These are phyloP conservation scores for Microdochium trichocladiopsis DNA, from an alignment of 2,329 filamentous ascomycete genomes.

Conservation along the genomic window DNA sequence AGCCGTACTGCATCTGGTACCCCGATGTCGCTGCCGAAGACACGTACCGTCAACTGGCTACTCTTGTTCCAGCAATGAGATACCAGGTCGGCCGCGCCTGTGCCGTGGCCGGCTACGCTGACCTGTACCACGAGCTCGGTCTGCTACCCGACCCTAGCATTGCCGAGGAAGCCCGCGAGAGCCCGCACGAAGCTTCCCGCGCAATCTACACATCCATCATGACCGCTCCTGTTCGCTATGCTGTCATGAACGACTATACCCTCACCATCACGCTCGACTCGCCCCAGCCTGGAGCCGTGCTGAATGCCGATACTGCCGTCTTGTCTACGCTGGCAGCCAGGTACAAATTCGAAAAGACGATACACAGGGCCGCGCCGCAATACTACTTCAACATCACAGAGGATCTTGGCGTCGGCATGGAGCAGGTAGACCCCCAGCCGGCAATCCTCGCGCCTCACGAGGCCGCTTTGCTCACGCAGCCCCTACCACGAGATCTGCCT, in stretches of 20 bases:
- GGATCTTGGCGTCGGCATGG: conserved; percentile 14
- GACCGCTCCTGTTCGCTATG: conserved; percentile 15
- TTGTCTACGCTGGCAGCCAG: conserved; percentile 2
- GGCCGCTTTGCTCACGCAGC: conserved; percentile 14
- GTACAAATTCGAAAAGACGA: neutral
- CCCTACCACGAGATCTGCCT: conserved; percentile 27
- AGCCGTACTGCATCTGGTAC: conserved; percentile 30
- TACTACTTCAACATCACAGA: conserved; percentile 21
- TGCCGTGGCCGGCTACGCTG: conserved; percentile 26
- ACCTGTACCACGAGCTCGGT: conserved; percentile 26
- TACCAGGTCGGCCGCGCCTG: conserved; percentile 29
- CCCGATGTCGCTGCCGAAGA: conserved; percentile 23
- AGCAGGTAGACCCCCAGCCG: conserved; percentile 3
- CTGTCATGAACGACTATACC: conserved; percentile 28
- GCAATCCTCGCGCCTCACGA: conserved; percentile 7
- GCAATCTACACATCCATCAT: conserved; percentile 24
- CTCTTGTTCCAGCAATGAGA: conserved; percentile 20
- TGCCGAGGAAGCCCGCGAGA: conserved; percentile 27
- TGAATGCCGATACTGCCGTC: conserved; percentile 28
- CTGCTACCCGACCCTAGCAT: conserved; percentile 25
- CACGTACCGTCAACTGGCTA: conserved; percentile 23
- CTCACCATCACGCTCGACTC: conserved; percentile 7
- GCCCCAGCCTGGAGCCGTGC: neutral
- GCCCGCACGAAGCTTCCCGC: conserved; percentile 3
- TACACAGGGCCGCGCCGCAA: conserved; percentile 2